Base-by-base conservation (phyloP, 352 stramenopile species). In the Pythium vanterpoolii region DNA sequence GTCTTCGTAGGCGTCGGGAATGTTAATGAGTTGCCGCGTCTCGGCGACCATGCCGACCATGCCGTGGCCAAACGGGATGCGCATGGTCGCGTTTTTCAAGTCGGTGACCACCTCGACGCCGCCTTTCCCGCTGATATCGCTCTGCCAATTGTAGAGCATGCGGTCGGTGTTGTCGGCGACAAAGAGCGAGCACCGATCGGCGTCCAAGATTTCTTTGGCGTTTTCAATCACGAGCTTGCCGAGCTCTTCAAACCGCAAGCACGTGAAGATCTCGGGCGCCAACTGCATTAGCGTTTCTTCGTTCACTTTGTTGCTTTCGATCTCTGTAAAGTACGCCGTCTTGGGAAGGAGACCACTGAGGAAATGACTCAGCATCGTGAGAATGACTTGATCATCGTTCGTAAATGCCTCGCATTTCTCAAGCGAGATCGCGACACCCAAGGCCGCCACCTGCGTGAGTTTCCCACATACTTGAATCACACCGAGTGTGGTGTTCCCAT, bases 261-360 rank as follows among this genome's bases (percentile, higher is more conserved):
- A 90, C 11, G 83, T 92, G 46, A 90, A 90, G 14, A 90, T 92
- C 72, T 89, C 78, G 2, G 79, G 78, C 0, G 79, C 79, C 4
- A 92, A 48, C 28, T 87, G 74, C 34, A 92, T 79, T 3, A 92
- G 70, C 24, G 79, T 89, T 52, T 89, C 79, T 64, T 92, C 83
- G 64, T 89, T 90, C 40, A 89, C 72, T 47, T 89, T 89, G 67
- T 89, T 90, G 63, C 77, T 87, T 54, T 89, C 83, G 1, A 92
- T 77, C 30, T 92, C 79, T 0, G 83, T 89, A 39, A 92, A 92
- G 39, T 86, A 89, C 43, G 79, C 68, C 2, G 87, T 76, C 50
- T 90, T 92, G 31, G 78, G 74, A 24, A 92, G 64, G 19, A 92
- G 45, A 9, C 77, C 79, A 51, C 83, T 82, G 18, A 72, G 64